Percentiles rank a stretch among this genome's conserved stretches.
Conservation (phyloP, 140 eudicot genomes). For the Stevia rebaudiana region DNA sequence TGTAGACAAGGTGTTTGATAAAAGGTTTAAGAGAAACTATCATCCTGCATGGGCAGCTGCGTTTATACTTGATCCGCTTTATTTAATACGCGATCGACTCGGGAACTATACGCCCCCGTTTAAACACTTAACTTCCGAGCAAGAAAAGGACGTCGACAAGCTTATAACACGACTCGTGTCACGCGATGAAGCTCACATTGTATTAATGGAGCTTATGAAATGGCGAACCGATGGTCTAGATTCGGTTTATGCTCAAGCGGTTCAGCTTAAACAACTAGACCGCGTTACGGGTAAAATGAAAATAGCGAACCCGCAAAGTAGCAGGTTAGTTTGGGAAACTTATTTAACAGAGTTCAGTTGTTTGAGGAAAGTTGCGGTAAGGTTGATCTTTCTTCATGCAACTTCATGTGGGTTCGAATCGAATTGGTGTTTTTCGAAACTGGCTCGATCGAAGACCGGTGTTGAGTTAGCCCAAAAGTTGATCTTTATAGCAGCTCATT, state of each 20-base stretch:
- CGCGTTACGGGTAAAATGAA: conserved; percentile 80
- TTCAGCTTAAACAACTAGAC: conserved; percentile 79
- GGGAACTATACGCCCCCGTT: conserved; percentile 95
- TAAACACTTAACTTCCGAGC: conserved; percentile 70
- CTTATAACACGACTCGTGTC: conserved; percentile 82
- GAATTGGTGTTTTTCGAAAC: conserved; percentile 47
- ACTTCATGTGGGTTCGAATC: conserved; percentile 74
- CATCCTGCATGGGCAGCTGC: conserved; percentile 99
- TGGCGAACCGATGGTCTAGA: conserved; percentile 98
- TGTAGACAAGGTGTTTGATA: conserved; percentile 65
- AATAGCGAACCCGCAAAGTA: conserved; percentile 82
- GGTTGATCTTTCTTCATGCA: conserved; percentile 87
- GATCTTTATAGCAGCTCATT: conserved; percentile 74
- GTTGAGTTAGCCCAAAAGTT: conserved; percentile 71
- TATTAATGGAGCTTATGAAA: conserved; percentile 91
- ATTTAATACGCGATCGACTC: conserved; percentile 62
- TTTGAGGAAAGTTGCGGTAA: conserved; percentile 81
- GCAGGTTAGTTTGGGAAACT: conserved; percentile 97
- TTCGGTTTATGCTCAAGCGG: conserved; percentile 96
- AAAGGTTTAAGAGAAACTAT: conserved; percentile 67
- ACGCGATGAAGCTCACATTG: conserved; percentile 82
- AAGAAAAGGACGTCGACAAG: conserved; percentile 89
- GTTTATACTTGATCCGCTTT: conserved; percentile 80
- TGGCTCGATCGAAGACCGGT: conserved; percentile 46
- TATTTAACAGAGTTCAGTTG: conserved; percentile 69